These are phyloP conservation scores for Phtheirospermum japonicum DNA, from an alignment of 257 asterid genomes.

Conservation along the genomic window DNA sequence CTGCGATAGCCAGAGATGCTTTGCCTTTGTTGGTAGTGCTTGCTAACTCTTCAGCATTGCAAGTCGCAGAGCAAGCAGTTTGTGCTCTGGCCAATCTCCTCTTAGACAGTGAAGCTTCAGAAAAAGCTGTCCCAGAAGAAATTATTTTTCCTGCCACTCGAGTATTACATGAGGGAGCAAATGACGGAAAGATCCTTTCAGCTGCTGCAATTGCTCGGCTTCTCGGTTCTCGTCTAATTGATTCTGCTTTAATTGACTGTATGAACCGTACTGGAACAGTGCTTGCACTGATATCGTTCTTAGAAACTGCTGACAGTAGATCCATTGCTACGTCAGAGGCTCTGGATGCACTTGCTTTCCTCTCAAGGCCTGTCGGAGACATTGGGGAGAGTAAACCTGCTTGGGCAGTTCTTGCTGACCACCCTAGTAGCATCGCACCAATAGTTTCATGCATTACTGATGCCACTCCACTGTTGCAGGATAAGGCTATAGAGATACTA, in stretches of 20 bases:
- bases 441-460: constrained; percentile 80
- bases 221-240: constrained; percentile 68
- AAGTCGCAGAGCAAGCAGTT: constrained; percentile 91
- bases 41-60: constrained; percentile 69
- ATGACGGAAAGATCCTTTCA: constrained; percentile 74
- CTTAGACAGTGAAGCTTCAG: constrained; percentile 78
- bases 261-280: constrained; percentile 88
- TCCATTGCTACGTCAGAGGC: constrained; percentile 76
- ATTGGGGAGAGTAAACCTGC: constrained; percentile 69
- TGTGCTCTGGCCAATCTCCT: constrained; percentile 96
- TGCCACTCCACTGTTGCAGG: constrained; percentile 74
- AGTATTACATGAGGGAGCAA: constrained; percentile 80
- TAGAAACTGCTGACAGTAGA: constrained; percentile 67
- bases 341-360: constrained; percentile 80
- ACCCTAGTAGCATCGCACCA: constrained; percentile 69
- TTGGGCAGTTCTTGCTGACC: constrained; percentile 87
- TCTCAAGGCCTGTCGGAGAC: constrained; percentile 60
- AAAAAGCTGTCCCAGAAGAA: constrained; percentile 71
- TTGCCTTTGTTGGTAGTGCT: constrained; percentile 70
- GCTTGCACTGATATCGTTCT: constrained; percentile 81
- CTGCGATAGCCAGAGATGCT: constrained; percentile 73
- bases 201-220: constrained; percentile 94
- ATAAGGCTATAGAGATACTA: constrained; percentile 78
- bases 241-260: constrained; percentile 59
- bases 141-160: constrained; percentile 76